Conservation (phyloP, 1,284 basidiomycete genomes). For the Boletellus dicymbophilus region DNA sequence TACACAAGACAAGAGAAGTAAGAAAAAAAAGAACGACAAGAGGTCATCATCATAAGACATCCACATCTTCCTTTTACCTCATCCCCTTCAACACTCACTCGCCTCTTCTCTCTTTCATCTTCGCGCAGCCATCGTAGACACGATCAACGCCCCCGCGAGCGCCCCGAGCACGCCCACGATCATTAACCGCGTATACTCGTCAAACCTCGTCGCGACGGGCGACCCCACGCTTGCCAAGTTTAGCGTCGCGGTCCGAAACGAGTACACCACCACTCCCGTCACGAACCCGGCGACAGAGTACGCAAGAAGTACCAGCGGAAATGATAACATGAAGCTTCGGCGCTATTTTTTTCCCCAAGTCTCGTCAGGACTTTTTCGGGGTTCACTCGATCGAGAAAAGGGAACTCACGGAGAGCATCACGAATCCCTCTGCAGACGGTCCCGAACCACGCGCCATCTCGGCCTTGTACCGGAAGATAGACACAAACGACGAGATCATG, state of each 20-base stretch:
- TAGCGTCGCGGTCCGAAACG: constrained; percentile 51
- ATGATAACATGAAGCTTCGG: constrained; percentile 62
- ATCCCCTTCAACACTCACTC: too few relatives aligned
- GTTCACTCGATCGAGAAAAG: neutral
- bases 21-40: too few relatives aligned
- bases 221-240: constrained; percentile 34
- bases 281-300: constrained; percentile 70
- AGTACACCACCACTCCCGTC: constrained; percentile 63
- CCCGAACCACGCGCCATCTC: constrained; percentile 52
- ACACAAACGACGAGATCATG: constrained; percentile 65
- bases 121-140: constrained; percentile 41
- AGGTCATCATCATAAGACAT: too few relatives aligned
- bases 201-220: constrained; percentile 45
- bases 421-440: constrained; percentile 53
- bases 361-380: too few relatives aligned
- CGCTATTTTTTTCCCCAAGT: constrained; percentile 47
- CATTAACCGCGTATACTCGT: constrained; percentile 61
- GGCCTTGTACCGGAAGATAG: constrained; percentile 65
- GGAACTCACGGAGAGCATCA: constrained; percentile 56
- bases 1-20: too few relatives aligned
- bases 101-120: constrained; percentile 15
- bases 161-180: constrained; percentile 63
- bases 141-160: constrained; percentile 60
- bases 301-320: constrained; percentile 72
- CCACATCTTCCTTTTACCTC: too few relatives aligned